These are phyloP conservation scores for Tulasnella sp. DNA, from an alignment of 768 basidiomycete species.

Conservation along the genomic window DNA sequence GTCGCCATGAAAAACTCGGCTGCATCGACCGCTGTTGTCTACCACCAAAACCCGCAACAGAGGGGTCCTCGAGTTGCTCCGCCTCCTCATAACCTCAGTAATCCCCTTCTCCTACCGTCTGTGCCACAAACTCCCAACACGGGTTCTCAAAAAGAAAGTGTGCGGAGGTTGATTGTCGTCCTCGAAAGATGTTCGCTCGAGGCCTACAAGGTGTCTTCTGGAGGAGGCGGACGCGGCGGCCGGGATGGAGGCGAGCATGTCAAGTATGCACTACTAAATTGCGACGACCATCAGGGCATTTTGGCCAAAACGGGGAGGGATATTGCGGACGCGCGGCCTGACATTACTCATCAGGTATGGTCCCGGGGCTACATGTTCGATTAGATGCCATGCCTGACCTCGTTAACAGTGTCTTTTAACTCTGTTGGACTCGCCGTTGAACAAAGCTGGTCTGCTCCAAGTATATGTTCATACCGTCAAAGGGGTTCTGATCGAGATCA, in stretches of 20 bases:
- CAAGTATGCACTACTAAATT: conserved; percentile 95
- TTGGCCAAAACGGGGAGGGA: conserved; percentile 96
- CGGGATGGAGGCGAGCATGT: conserved; percentile 65
- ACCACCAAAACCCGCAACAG: not conserved
- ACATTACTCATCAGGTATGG: conserved; percentile 94
- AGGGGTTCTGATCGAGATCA: conserved; percentile 95
- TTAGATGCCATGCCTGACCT: not conserved
- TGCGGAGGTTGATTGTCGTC: conserved; percentile 76
- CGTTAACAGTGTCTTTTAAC: conserved; percentile 82
- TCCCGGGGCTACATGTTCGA: not conserved
- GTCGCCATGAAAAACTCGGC: not conserved
- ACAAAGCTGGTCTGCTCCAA: conserved; percentile 94
- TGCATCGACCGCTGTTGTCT: not conserved
- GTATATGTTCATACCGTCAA: conserved; percentile 98
- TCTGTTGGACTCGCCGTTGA: conserved; percentile 91
- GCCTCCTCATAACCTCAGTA: conserved; percentile 63
- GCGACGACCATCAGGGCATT: conserved; percentile 98
- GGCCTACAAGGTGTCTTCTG: conserved; percentile 76
- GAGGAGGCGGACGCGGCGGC: conserved; percentile 33
- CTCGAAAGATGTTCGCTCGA: conserved; percentile 94
- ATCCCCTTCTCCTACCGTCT: conserved; percentile 77
- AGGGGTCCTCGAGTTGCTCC: conserved; percentile 45
- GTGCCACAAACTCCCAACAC: conserved; percentile 66
- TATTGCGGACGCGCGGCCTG: conserved; percentile 97
- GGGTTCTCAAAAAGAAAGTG: conserved; percentile 42